Percentiles rank a stretch among this genome's conserved stretches.
Evolutionary conservation across 495 filamentous ascomycete species (phyloP).

Genomic region (Coniosporium apollinis): DNA sequence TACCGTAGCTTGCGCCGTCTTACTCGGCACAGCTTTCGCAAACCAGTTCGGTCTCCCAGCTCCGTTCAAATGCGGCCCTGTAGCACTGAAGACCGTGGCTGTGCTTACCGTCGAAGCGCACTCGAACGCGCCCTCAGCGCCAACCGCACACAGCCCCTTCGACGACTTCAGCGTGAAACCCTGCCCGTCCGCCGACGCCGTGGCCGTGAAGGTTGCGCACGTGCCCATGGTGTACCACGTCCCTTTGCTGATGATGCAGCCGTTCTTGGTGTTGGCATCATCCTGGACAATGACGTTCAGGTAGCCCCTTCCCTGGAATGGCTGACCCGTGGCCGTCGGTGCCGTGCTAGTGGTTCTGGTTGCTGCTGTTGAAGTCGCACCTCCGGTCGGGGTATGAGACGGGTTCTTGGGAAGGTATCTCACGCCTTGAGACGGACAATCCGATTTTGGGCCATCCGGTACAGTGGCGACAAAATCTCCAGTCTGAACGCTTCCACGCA

Average conservation of each 20-base stretch:
- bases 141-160: slow-evolving; percentile 19
- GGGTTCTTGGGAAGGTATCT: slow-evolving; percentile 47
- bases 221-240: slow-evolving; percentile 54
- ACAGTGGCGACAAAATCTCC: slow-evolving; percentile 53
- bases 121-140: slow-evolving; percentile 10
- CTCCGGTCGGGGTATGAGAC: slow-evolving; percentile 11
- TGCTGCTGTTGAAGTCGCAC: slow-evolving; percentile 1
- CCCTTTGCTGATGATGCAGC: slow-evolving; percentile 53
- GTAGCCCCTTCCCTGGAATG: slow-evolving; percentile 40
- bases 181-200: background rate
- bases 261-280: slow-evolving; percentile 32
- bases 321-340: slow-evolving; percentile 25
- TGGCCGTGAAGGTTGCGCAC: slow-evolving; percentile 45
- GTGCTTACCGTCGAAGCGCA: slow-evolving; percentile 14
- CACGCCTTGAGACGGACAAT: slow-evolving; percentile 43
- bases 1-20: slow-evolving; percentile 10
- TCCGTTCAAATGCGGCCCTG: slow-evolving; percentile 10
- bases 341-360: slow-evolving; percentile 19
- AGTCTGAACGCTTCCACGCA: slow-evolving; percentile 57
- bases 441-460: slow-evolving; percentile 45
- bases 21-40: slow-evolving; percentile 17
- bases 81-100: slow-evolving; percentile 12
- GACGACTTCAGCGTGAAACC: slow-evolving; percentile 18
- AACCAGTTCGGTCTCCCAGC: slow-evolving; percentile 14
- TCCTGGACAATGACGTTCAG: slow-evolving; percentile 34